Percentiles rank a stretch among this genome's conserved stretches.
These are phyloP conservation scores for Obelidium mucronatum DNA, from an alignment of 192 early-diverging fungal species.

Conservation along the genomic window DNA sequence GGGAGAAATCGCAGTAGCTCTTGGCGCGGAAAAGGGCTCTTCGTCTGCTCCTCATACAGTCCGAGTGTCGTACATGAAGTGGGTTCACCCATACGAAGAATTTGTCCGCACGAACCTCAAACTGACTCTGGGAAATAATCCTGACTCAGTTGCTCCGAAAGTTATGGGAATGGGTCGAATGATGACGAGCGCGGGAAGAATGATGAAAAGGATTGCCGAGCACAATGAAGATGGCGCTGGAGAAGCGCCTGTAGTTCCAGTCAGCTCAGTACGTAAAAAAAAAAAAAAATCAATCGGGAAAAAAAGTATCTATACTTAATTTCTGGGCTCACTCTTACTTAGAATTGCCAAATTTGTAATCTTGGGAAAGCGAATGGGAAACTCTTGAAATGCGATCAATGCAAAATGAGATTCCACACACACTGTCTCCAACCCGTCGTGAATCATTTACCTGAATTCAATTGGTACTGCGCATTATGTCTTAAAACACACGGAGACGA, in stretches of 20 bases:
- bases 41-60: constrained; percentile 33
- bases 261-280: constrained; percentile 26
- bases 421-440: constrained; percentile 79
- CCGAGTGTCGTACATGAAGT: constrained; percentile 47
- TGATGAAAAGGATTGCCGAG: constrained; percentile 36
- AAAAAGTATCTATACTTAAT: neutral
- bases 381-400: constrained; percentile 88
- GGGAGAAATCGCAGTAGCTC: constrained; percentile 78
- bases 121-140: neutral
- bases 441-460: constrained; percentile 56
- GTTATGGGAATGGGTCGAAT: constrained; percentile 24
- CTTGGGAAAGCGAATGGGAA: constrained; percentile 62
- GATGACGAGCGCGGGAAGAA: constrained; percentile 1
- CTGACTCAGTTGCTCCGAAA: neutral
- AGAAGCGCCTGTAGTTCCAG: constrained; percentile 39
- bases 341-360: constrained; percentile 58
- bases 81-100: constrained; percentile 61
- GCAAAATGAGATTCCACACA: constrained; percentile 84
- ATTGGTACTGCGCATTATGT: constrained; percentile 92
- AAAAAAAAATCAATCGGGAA: neutral
- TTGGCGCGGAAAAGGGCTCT: constrained; percentile 44
- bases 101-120: constrained; percentile 31
- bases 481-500: constrained; percentile 78
- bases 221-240: constrained; percentile 28
- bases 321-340: neutral